Percentiles rank a stretch among this genome's conserved stretches.
phyloP scores from a whole-genome alignment of 495 filamentous ascomycete species.

The Daldinia decipiens region DNA sequence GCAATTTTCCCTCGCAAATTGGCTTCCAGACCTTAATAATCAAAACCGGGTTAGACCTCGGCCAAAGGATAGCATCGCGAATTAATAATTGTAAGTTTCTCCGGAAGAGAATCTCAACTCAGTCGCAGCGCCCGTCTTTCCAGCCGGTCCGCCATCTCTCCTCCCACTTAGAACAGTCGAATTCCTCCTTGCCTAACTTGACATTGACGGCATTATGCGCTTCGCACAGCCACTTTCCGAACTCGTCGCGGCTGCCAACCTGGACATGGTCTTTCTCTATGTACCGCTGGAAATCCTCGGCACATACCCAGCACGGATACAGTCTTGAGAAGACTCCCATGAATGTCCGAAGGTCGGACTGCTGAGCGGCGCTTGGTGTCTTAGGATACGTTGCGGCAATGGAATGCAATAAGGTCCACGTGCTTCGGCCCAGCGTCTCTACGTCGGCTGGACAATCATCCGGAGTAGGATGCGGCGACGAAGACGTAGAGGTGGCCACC shows the following conservation, averaged over 20 bases:
- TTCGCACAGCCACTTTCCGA: constrained; percentile 95
- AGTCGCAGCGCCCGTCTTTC: constrained; percentile 80
- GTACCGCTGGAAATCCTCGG: constrained; percentile 88
- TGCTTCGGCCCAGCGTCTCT: constrained; percentile 80
- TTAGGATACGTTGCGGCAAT: constrained; percentile 88
- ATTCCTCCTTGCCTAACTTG: constrained; percentile 89
- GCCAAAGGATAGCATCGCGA: constrained; percentile 5
- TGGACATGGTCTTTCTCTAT: constrained; percentile 77
- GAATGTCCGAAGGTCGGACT: constrained; percentile 80
- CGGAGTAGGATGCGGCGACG: constrained; percentile 40
- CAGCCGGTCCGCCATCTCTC: constrained; percentile 95
- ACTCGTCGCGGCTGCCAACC: constrained; percentile 73
- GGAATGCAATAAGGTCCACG: constrained; percentile 94
- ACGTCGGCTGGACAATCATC: constrained; percentile 82
- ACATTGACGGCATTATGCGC: constrained; percentile 98
- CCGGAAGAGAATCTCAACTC: not conserved
- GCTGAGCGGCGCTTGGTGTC: constrained; percentile 69
- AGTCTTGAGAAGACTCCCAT: constrained; percentile 80
- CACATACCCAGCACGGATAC: constrained; percentile 96
- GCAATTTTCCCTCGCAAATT: constrained; percentile 5
- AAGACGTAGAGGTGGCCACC: constrained; percentile 46
- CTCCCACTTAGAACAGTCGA: constrained; percentile 92
- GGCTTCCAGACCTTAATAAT: not conserved
- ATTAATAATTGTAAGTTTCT: not conserved
- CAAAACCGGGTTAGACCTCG: not conserved